Evolutionary conservation across 345 rosid species (phyloP).

Genomic region (Eucalyptus cladocalyx): DNA sequence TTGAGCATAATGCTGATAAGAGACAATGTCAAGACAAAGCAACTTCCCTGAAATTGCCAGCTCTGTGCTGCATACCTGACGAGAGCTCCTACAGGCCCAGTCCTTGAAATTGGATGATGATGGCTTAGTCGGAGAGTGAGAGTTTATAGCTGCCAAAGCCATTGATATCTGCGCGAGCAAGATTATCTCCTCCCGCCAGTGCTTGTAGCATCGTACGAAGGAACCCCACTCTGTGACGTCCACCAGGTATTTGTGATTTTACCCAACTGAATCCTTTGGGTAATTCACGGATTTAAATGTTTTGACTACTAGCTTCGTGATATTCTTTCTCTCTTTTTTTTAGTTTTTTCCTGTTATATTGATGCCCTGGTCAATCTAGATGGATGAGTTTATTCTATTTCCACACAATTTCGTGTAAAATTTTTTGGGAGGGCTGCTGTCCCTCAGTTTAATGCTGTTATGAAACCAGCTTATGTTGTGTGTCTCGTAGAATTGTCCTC

Average conservation of each 20-base stretch:
- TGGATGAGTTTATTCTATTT: too few species aligned
- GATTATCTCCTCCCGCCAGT: not conserved
- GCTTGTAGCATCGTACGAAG: not conserved
- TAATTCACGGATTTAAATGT: not conserved
- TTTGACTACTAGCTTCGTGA: not conserved
- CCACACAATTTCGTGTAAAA: too few species aligned
- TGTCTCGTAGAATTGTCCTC: too few species aligned
- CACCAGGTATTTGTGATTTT: not conserved
- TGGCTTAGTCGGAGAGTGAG: not conserved
- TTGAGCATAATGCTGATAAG: not conserved
- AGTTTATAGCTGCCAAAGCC: not conserved
- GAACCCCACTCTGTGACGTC: not conserved
- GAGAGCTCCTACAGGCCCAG: not conserved
- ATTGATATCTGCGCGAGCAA: too few species aligned
- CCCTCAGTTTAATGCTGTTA: too few species aligned
- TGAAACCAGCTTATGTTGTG: too few species aligned
- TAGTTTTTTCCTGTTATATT: too few species aligned
- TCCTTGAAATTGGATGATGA: not conserved
- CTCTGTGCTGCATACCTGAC: not conserved
- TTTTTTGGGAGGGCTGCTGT: too few species aligned
- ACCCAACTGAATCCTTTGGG: not conserved
- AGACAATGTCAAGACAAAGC: not conserved
- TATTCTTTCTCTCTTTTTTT: too few species aligned
- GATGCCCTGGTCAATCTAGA: too few species aligned
- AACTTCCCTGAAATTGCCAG: not conserved